Percentiles rank a stretch among this genome's conserved stretches.
Evolutionary conservation across 768 basidiomycete species (phyloP).

Genomic region (Russula sp.): DNA sequence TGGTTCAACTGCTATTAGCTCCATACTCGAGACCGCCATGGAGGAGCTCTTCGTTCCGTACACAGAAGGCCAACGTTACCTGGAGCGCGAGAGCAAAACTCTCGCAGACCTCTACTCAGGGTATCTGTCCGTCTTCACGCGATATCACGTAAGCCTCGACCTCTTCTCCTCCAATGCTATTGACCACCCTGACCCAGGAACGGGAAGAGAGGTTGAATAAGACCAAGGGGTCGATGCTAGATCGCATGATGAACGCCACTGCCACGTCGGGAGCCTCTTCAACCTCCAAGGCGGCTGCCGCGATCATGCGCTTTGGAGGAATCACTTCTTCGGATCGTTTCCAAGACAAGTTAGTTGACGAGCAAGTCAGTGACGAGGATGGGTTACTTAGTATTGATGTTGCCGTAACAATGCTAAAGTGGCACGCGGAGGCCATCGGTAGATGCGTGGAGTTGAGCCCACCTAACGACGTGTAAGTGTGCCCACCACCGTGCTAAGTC

Average conservation of each 20-base stretch:
- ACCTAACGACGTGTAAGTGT: conserved; percentile 73
- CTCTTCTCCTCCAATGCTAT: not conserved
- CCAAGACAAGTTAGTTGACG: conserved; percentile 54
- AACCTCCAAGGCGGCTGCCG: conserved; percentile 78
- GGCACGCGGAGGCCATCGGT: conserved; percentile 97
- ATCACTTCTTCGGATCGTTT: conserved; percentile 46
- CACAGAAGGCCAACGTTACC: conserved; percentile 84
- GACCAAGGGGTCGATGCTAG: conserved; percentile 73
- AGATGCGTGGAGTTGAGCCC: conserved; percentile 87
- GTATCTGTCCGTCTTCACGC: conserved; percentile 68
- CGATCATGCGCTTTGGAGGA: conserved; percentile 86
- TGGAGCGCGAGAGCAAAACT: conserved; percentile 86
- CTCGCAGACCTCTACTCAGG: conserved; percentile 71
- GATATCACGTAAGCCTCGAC: conserved; percentile 70
- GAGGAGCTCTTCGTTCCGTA: conserved; percentile 96
- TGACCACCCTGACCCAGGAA: conserved; percentile 33
- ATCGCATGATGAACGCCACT: conserved; percentile 83
- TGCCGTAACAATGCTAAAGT: conserved; percentile 88
- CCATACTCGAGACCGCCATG: conserved; percentile 92
- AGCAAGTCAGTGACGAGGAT: conserved; percentile 73
- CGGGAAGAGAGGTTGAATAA: conserved; percentile 44
- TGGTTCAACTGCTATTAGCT: conserved; percentile 51
- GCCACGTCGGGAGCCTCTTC: conserved; percentile 53
- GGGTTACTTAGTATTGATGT: conserved; percentile 68
- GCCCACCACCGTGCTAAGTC: not conserved